phyloP scores from a whole-genome alignment of 192 early-diverging fungal genomes.

The Umbelopsis isabellina region DNA sequence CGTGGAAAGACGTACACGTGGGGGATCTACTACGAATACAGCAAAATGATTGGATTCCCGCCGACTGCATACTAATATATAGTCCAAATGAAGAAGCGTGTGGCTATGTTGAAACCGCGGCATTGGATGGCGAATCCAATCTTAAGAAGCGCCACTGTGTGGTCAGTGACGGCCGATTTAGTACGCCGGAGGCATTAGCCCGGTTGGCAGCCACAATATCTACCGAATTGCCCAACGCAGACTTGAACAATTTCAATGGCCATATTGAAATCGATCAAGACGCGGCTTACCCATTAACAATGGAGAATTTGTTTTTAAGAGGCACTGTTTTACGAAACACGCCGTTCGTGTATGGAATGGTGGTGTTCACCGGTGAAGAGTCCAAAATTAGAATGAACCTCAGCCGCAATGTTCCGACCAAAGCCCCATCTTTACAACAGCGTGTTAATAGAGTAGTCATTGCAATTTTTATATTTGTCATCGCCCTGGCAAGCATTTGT shows the following conservation, averaged over 20 bases:
- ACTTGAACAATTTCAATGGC: constrained; percentile 86
- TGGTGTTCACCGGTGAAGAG: constrained; percentile 72
- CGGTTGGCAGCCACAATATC: constrained; percentile 58
- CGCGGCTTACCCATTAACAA: constrained; percentile 66
- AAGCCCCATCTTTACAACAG: constrained; percentile 76
- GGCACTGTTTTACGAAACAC: constrained; percentile 88
- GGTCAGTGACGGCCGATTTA: constrained; percentile 48
- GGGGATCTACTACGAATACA: constrained; percentile 79
- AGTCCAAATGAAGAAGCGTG: constrained; percentile 72
- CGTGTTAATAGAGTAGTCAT: constrained; percentile 82
- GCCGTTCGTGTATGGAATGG: constrained; percentile 75
- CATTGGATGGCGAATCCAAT: constrained; percentile 90
- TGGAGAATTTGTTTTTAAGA: constrained; percentile 81
- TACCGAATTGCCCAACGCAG: constrained; percentile 75
- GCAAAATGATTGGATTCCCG: constrained; percentile 82
- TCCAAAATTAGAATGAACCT: constrained; percentile 73
- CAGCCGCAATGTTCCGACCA: constrained; percentile 69
- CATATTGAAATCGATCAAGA: constrained; percentile 56
- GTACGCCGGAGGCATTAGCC: constrained; percentile 50
- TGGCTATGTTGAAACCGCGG: constrained; percentile 86
- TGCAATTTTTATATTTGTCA: constrained; percentile 62
- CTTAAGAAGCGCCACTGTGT: constrained; percentile 82
- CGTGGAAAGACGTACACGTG: constrained; percentile 69
- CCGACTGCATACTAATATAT: constrained; percentile 75
- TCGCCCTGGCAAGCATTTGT: constrained; percentile 58